A percentile compares a stretch with the other conserved stretches of the same genome.
Conservation (phyloP, 148 eudicot species). For the Persicaria maculosa region DNA sequence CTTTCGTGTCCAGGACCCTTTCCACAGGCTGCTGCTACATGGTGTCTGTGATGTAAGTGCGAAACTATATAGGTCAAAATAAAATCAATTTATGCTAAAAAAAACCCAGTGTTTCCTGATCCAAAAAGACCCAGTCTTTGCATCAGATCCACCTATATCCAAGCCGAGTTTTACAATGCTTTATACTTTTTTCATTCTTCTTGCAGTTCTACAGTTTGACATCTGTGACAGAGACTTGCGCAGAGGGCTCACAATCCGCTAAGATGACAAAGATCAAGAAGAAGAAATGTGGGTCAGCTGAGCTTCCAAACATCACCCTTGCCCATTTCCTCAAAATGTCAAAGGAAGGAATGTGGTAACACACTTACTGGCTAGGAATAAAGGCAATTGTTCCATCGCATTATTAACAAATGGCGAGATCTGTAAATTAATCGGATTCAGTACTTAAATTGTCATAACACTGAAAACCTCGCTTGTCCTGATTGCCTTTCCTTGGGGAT, state of each 20-base stretch:
- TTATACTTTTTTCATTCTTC: not conserved
- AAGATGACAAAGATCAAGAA: conserved; percentile 71
- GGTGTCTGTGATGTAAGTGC: conserved; percentile 85
- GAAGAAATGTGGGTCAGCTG: conserved; percentile 38
- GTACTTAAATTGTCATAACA: not conserved
- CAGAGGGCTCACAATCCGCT: conserved; percentile 32
- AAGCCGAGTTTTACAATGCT: not conserved
- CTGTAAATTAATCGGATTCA: conserved; percentile 1
- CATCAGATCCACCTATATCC: not conserved
- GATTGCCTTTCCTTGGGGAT: not conserved
- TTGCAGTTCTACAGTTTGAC: conserved; percentile 70
- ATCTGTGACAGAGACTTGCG: conserved; percentile 46
- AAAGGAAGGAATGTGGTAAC: conserved; percentile 74
- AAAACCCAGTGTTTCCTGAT: not conserved
- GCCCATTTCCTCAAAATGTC: conserved; percentile 75
- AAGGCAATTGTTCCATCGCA: not conserved
- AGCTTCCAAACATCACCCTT: conserved; percentile 61
- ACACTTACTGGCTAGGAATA: not conserved
- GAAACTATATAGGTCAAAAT: not conserved
- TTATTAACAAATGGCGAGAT: not conserved
- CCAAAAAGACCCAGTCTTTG: no score
- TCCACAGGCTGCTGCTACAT: conserved; percentile 81
- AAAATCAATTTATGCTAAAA: not conserved
- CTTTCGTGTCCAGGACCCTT: conserved; percentile 76
- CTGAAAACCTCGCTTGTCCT: not conserved